These are phyloP conservation scores for Endotrypanum monterogeii DNA, from an alignment of 208 protist genomes.

Conservation along the genomic window DNA sequence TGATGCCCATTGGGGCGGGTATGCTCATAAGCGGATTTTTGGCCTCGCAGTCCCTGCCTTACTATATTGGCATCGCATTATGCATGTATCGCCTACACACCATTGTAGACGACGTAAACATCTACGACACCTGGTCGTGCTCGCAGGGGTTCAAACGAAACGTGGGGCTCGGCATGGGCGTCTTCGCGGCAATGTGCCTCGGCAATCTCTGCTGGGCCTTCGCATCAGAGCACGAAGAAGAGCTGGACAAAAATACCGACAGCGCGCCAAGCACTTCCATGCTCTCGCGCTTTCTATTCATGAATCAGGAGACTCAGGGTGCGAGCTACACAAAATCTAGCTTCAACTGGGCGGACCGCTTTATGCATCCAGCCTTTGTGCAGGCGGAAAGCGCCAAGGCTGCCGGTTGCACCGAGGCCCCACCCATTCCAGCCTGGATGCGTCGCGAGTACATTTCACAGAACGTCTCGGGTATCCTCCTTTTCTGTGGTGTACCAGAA, in stretches of 20 bases:
- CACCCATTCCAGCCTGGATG: slow-evolving; percentile 83
- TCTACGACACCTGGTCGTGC: slow-evolving; percentile 87
- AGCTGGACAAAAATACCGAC: slow-evolving; percentile 52
- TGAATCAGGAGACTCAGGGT: slow-evolving; percentile 38
- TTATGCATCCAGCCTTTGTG: slow-evolving; percentile 77
- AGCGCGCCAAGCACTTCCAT: slow-evolving; percentile 29
- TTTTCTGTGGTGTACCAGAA: slow-evolving; percentile 48
- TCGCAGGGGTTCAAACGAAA: slow-evolving; percentile 65
- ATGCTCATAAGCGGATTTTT: slow-evolving; percentile 64
- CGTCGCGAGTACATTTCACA: slow-evolving; percentile 84
- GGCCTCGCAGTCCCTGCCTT: slow-evolving; percentile 74
- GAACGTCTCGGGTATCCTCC: slow-evolving; percentile 61
- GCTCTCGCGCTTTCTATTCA: slow-evolving; percentile 58
- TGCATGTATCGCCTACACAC: slow-evolving; percentile 68
- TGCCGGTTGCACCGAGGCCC: slow-evolving; percentile 36
- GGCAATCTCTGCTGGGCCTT: slow-evolving; percentile 82
- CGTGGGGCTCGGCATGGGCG: slow-evolving; percentile 63
- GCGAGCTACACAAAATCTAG: slow-evolving; percentile 41
- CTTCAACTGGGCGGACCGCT: slow-evolving; percentile 77
- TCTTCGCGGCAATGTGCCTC: slow-evolving; percentile 71
- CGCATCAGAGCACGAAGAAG: slow-evolving; percentile 68
- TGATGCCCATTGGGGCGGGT: slow-evolving; percentile 45
- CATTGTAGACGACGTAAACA: slow-evolving; percentile 88
- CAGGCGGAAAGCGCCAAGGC: slow-evolving; percentile 51
- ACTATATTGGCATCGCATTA: slow-evolving; percentile 60